These are phyloP conservation scores for Dothidotthia symphoricarpi DNA, from an alignment of 2,329 filamentous ascomycete genomes.

Conservation along the genomic window DNA sequence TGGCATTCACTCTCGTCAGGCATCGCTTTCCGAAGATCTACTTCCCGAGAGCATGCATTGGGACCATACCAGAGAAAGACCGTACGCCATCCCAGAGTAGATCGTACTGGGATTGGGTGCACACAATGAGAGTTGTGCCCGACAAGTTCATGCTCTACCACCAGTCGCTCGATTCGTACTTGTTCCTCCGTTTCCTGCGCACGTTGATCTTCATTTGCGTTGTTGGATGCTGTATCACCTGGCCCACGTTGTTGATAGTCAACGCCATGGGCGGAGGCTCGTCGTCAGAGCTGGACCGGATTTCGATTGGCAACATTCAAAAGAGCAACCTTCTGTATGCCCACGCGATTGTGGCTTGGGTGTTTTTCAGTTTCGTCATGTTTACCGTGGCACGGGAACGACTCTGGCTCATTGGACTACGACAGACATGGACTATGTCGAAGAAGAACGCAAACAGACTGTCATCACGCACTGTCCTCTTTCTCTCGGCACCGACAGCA, in stretches of 20 bases:
- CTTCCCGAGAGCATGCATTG: constrained; percentile 47
- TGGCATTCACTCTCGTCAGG: constrained; percentile 44
- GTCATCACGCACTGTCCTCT: constrained; percentile 86
- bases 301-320: constrained; percentile 77
- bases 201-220: constrained; percentile 76
- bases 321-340: constrained; percentile 67
- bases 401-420: constrained; percentile 88
- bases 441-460: constrained; percentile 80
- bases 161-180: constrained; percentile 87
- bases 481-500: constrained; percentile 75
- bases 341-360: constrained; percentile 74
- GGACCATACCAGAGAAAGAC: constrained; percentile 44
- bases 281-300: constrained; percentile 66
- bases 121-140: constrained; percentile 53
- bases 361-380: constrained; percentile 84
- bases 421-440: constrained; percentile 87
- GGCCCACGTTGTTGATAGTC: constrained; percentile 84
- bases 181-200: constrained; percentile 85
- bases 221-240: constrained; percentile 78
- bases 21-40: constrained; percentile 47
- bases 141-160: constrained; percentile 85
- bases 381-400: constrained; percentile 83
- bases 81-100: constrained; percentile 41
- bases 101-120: constrained; percentile 44
- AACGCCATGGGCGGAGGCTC: constrained; percentile 76